Base-by-base conservation (phyloP, 192 early-diverging fungal genomes). In the Coemansia sp. region DNA sequence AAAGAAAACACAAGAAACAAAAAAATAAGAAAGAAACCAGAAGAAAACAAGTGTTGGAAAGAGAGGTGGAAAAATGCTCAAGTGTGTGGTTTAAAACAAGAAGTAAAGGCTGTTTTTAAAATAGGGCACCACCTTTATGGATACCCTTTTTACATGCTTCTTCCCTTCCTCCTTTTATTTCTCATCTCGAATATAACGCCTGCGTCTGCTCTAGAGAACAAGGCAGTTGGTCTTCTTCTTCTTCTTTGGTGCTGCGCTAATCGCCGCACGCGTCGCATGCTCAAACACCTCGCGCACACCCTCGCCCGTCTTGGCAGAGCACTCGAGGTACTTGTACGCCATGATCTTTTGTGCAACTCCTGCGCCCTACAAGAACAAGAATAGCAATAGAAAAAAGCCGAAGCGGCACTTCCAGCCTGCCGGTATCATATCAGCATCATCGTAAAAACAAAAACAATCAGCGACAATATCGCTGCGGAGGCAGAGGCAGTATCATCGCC, bases 321-420 rank as follows among this genome's bases (percentile, higher is more conserved):
- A 93, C 65, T 94, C 94, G 63, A 92, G 83, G 76, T 91, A 93
- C 90, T 89, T 89, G 77, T 84, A 83, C 21, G 96, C 96, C 46
- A 84, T 82, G 77, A 98, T 95, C 71, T 87, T 86, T 34, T 89
- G 83, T n/a, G 95, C 94, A 56, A 93, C 87, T 20, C 68, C 83
- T 33, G 83, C 64, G 56, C 91, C 94, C 94, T 72, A 68, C 81
- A 18, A 86, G 13, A 57, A 31, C 2, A 6, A 6, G 6, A 52
- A 26, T 1, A 31, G 86, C 33, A 57, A 29, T 30, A 53, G 7
- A 53, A n/a, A n/a, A n/a, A n/a, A n/a, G n/a, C n/a, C n/a, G n/a
- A n/a, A n/a, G n/a, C n/a, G n/a, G n/a, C n/a, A n/a, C n/a, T n/a
- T n/a, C n/a, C n/a, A n/a, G n/a, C n/a, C n/a, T n/a, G n/a, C n/a